Percentiles rank a stretch among this genome's conserved stretches.
Evolutionary conservation across 2,329 filamentous ascomycete genomes (phyloP).

Genomic region (Penicillium rolfsii): DNA sequence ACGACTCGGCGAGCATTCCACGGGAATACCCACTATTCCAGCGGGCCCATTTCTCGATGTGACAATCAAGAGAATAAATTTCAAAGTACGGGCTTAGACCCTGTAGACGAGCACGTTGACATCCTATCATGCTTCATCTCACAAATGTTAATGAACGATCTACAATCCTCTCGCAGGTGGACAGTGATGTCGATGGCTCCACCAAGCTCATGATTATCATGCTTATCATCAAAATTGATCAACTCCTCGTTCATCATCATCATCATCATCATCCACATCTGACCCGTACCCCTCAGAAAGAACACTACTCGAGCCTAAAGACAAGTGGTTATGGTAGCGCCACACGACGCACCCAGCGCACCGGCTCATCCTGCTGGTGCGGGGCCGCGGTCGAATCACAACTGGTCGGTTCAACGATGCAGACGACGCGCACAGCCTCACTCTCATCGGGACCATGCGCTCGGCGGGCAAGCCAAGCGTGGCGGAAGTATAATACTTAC

Average conservation of each 20-base stretch:
- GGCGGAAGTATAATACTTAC: conserved; percentile 20
- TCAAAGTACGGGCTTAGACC: neutral
- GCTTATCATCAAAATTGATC: neutral
- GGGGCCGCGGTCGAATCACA: conserved; percentile 32
- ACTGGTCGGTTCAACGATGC: conserved; percentile 5
- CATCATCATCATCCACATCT: neutral
- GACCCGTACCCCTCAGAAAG: neutral
- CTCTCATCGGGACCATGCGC: conserved; percentile 10
- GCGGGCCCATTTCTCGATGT: neutral
- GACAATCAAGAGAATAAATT: neutral
- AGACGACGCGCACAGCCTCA: conserved; percentile 38
- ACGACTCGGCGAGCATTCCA: neutral
- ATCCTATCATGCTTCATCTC: neutral
- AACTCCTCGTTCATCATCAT: neutral
- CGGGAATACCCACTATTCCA: neutral
- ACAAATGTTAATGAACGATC: neutral
- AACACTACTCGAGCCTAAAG: neutral
- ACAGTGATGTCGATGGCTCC: conserved; percentile 1
- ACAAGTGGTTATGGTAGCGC: conserved; percentile 23
- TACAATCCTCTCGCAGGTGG: neutral
- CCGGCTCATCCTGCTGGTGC: conserved; percentile 29
- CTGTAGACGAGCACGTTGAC: neutral
- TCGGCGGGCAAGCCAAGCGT: conserved; percentile 1
- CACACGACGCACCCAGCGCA: conserved; percentile 29
- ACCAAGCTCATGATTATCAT: neutral